Evolutionary conservation across 2,329 filamentous ascomycete genomes (phyloP).

Genomic region (Scytalidium lignicola): DNA sequence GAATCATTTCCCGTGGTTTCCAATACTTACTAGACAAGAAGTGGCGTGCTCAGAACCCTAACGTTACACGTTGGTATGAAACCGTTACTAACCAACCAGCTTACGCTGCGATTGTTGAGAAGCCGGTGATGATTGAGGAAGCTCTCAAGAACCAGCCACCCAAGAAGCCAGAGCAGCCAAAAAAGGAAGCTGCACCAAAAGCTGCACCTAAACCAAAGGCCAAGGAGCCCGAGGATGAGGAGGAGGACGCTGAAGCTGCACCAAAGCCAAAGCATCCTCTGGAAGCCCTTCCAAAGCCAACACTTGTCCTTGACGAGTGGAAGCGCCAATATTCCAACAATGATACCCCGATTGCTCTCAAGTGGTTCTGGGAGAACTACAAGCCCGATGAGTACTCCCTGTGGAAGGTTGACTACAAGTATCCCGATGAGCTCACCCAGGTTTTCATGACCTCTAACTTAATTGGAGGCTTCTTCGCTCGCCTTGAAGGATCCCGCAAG

Average conservation of each 20-base stretch:
- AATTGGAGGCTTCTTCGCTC: constrained; percentile 95
- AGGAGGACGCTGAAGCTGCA: constrained; percentile 50
- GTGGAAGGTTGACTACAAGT: constrained; percentile 96
- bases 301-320: constrained; percentile 88
- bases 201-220: constrained; percentile 45
- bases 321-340: constrained; percentile 99
- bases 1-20: constrained; percentile 81
- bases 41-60: constrained; percentile 79
- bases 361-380: constrained; percentile 98
- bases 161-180: constrained; percentile 67
- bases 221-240: constrained; percentile 61
- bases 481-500: constrained; percentile 97
- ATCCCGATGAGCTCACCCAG: constrained; percentile 95
- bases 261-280: constrained; percentile 97
- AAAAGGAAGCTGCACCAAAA: constrained; percentile 56
- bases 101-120: constrained; percentile 74
- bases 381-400: constrained; percentile 94
- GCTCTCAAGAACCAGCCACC: constrained; percentile 67
- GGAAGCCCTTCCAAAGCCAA: constrained; percentile 74
- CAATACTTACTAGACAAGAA: constrained; percentile 90
- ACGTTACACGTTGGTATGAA: constrained; percentile 88
- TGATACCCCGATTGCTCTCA: constrained; percentile 77
- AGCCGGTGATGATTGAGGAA: constrained; percentile 76
- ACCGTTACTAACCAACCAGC: constrained; percentile 90
- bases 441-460: constrained; percentile 99